Conservation (phyloP, 352 stramenopile genomes). For the Phytopythium montanum region DNA sequence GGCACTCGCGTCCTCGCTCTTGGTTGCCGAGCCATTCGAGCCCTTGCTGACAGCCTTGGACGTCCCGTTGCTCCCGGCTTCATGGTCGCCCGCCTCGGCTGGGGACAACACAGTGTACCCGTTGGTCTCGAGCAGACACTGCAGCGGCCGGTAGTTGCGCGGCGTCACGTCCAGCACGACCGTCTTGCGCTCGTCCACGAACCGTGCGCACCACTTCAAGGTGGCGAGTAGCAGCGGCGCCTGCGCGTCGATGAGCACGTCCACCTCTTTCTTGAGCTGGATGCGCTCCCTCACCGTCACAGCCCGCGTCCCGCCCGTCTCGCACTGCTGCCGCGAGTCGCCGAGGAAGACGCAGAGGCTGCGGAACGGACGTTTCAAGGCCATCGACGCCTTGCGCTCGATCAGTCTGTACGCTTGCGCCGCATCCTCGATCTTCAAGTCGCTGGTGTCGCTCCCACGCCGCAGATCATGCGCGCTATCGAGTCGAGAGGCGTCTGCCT, state of each 20-base stretch:
- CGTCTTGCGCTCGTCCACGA: conserved; percentile 48
- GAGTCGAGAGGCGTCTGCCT: conserved; percentile 51
- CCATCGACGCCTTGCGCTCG: conserved; percentile 36
- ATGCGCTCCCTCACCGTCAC: conserved; percentile 49
- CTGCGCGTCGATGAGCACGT: conserved; percentile 69
- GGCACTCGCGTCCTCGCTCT: conserved; percentile 2
- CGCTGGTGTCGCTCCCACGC: conserved; percentile 21
- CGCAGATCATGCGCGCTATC: conserved; percentile 47
- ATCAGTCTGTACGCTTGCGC: conserved; percentile 61
- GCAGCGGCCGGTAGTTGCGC: conserved; percentile 40
- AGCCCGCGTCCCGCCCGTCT: conserved; percentile 42
- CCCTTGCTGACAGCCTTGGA: conserved; percentile 1
- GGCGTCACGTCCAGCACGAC: conserved; percentile 56
- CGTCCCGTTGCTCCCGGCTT: conserved; percentile 6
- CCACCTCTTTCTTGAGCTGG: conserved; percentile 53
- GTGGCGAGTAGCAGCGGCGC: conserved; percentile 47
- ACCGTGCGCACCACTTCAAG: conserved; percentile 51
- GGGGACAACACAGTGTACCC: conserved; percentile 49
- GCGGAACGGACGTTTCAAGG: conserved; percentile 45
- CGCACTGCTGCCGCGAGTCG: conserved; percentile 46
- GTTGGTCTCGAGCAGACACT: conserved; percentile 35
- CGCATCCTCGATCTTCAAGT: conserved; percentile 58
- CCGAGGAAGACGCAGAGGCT: conserved; percentile 55
- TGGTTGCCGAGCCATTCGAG: not conserved
- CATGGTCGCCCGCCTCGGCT: conserved; percentile 31